Conservation (phyloP, 1,139 yeast genomes). For the Candida sp. region DNA sequence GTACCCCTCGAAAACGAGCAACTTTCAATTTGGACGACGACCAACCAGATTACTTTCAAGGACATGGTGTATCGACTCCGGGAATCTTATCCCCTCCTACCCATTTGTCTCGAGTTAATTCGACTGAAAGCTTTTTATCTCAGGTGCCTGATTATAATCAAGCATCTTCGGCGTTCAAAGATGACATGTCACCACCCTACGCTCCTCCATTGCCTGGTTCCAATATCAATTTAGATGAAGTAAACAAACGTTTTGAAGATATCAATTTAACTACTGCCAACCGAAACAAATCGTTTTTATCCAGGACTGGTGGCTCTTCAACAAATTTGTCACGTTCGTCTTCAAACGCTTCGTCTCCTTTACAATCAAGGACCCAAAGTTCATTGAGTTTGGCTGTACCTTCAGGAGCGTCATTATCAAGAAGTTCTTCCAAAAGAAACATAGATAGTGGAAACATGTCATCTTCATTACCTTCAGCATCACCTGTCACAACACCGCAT, state of each 20-base stretch:
- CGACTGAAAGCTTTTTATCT: constrained; percentile 46
- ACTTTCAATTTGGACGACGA: constrained; percentile 44
- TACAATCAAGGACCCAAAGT: constrained; percentile 26
- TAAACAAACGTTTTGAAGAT: constrained; percentile 20
- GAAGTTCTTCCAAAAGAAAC: constrained; percentile 10
- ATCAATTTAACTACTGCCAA: constrained; percentile 3
- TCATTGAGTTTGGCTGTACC: constrained; percentile 14
- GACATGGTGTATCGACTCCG: constrained; percentile 22
- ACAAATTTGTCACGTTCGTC: constrained; percentile 15
- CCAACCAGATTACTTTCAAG: constrained; percentile 7
- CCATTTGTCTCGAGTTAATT: constrained; percentile 59
- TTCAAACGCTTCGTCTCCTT: constrained; percentile 24
- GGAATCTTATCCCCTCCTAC: constrained; percentile 48
- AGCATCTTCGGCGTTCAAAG: constrained; percentile 52
- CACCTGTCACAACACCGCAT: constrained; percentile 3
- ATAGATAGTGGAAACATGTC: constrained; percentile 1
- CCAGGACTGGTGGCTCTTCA: constrained; percentile 20
- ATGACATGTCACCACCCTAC: constrained; percentile 61
- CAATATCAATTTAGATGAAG: constrained; percentile 26
- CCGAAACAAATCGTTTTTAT: constrained; percentile 9
- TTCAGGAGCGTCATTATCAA: constrained; percentile 8
- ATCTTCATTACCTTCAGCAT: constrained; percentile 4
- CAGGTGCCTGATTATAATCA: constrained; percentile 82
- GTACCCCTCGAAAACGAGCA: constrained; percentile 24
- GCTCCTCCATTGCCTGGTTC: constrained; percentile 51